Conservation (phyloP, 202 grass and related monocot species). For the Panicum virgatum region DNA sequence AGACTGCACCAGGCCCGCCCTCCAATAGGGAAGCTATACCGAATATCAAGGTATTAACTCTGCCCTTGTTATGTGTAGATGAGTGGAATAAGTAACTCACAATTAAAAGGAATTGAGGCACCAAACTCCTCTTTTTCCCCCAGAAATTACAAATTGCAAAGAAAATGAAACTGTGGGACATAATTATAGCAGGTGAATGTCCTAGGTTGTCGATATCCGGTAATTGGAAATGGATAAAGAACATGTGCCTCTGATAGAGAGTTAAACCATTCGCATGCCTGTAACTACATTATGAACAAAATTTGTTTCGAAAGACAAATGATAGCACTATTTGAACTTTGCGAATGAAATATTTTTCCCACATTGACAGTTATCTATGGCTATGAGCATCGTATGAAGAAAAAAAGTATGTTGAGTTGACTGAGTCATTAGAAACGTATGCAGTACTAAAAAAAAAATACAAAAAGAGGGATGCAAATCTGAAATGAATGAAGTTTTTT, state of each 20-base stretch:
- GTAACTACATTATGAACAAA: background rate
- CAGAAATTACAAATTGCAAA: background rate
- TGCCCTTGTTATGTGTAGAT: background rate
- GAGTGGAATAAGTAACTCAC: background rate
- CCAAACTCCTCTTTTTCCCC: background rate
- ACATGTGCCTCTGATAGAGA: background rate
- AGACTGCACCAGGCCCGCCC: background rate
- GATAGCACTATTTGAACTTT: background rate
- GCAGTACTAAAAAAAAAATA: background rate
- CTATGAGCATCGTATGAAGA: background rate
- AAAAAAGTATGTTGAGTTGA: background rate
- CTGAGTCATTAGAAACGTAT: background rate
- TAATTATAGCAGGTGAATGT: background rate
- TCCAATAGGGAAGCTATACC: background rate
- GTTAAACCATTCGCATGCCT: background rate
- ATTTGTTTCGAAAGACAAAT: background rate
- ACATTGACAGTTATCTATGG: background rate
- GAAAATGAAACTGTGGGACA: background rate
- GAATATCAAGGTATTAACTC: background rate
- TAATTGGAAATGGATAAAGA: background rate
- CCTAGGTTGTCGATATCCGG: background rate
- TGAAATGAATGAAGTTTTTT: background rate
- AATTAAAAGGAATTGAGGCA: background rate
- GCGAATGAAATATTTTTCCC: background rate
- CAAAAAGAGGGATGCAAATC: background rate